Evolutionary conservation across 2,329 filamentous ascomycete species (phyloP), one percentile per base, ranked within the genome.

Genomic region (Penicillium thymicola): DNA sequence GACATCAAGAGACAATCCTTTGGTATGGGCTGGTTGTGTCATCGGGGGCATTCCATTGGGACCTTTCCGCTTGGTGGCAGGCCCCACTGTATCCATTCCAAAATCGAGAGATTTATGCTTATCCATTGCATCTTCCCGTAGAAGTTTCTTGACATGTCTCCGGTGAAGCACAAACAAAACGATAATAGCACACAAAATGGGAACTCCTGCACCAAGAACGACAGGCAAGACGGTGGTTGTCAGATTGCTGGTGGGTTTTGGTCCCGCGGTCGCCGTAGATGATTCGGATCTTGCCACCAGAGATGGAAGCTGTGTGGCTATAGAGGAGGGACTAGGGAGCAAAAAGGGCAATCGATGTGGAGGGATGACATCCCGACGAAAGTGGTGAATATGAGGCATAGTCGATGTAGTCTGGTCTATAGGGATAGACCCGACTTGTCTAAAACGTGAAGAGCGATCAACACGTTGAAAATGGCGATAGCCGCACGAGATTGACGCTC

Each of bases 21-120:
- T 79, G 48, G 66, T 70, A 58, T 76, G 75, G 32, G 68, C 67
- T 23, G 67, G 69, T 13, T 71, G 59, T 28, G 71, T 65, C 68
- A 80, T 80, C 59, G 81, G 61, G 28, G 55, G 65, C 70, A 62
- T 72, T 70, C 46, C 70, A 65, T 27, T 71, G 50, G 40, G 69
- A 58, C 63, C 81, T 76, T 27, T 67, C 37, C 60, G 81, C 75
- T 68, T 70, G 25, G 70, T 69, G 78, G 44, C 62, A 40, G 54
- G 69, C 61, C 37, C 69, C 59, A 78, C 73, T 32, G 78, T 73
- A 55, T 88, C 90, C 69, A 97, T 76, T 36, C 94, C 94, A 70
- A 97, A 99, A 73, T 99, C 94, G 70, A 97, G 82, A 0, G 91
- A 94, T 70, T 89, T 92, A 75, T 95, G 90, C 64, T 90, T 90